Conservation (phyloP, 306 rosid genomes). For the Prunus kanzakura region DNA sequence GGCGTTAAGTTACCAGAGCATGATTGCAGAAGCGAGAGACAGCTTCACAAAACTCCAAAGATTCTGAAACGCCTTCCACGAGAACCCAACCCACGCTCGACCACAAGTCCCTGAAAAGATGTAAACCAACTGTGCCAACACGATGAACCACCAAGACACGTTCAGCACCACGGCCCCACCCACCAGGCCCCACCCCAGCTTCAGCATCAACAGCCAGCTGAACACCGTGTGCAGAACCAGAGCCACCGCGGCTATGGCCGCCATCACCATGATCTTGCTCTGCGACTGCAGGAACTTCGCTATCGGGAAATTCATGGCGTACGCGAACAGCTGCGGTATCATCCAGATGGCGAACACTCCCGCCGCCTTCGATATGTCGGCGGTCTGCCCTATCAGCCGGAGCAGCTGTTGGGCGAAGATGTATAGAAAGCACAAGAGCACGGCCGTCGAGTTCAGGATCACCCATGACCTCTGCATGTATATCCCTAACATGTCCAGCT, state of each 20-base stretch:
- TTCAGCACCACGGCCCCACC: slow-evolving; percentile 76
- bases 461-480: slow-evolving; percentile 95
- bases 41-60: slow-evolving; percentile 69
- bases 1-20: slow-evolving; percentile 61
- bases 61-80: slow-evolving; percentile 58
- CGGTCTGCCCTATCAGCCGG: slow-evolving; percentile 58
- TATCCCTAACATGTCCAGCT: slow-evolving; percentile 69
- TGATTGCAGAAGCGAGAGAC: slow-evolving; percentile 74
- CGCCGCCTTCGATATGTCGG: slow-evolving; percentile 61
- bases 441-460: slow-evolving; percentile 47
- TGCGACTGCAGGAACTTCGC: slow-evolving; percentile 83
- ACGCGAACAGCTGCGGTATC: slow-evolving; percentile 90
- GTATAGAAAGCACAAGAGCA: slow-evolving; percentile 41
- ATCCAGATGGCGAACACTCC: slow-evolving; percentile 71
- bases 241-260: slow-evolving; percentile 54
- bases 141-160: slow-evolving; percentile 74
- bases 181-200: slow-evolving; percentile 59
- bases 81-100: slow-evolving; percentile 76
- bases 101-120: slow-evolving; percentile 60
- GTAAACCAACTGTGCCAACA: slow-evolving; percentile 56
- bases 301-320: slow-evolving; percentile 69
- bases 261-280: slow-evolving; percentile 90
- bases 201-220: slow-evolving; percentile 73
- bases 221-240: slow-evolving; percentile 56
- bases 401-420: slow-evolving; percentile 53